Evolutionary conservation across 148 eudicot species (phyloP).

Genomic region (Spergularia marina): DNA sequence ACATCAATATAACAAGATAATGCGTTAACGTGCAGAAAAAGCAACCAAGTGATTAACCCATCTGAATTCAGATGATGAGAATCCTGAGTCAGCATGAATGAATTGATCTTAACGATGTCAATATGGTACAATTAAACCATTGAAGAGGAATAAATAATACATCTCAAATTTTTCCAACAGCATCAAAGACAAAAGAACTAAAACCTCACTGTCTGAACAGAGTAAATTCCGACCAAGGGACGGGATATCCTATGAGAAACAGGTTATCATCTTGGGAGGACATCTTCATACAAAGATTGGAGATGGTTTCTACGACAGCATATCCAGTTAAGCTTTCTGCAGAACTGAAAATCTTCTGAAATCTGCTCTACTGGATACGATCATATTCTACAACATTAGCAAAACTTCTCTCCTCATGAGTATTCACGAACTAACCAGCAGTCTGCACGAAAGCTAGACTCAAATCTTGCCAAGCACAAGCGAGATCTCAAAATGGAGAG

Average conservation of each 20-base stretch:
- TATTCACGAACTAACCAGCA: not conserved
- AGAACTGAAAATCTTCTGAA: not conserved
- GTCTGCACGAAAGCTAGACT: not conserved
- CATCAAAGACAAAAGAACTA: conserved; percentile 10
- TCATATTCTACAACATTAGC: conserved; percentile 6
- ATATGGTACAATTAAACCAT: conserved; percentile 31
- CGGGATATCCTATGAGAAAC: conserved; percentile 7
- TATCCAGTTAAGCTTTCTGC: not conserved
- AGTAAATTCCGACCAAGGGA: conserved; percentile 12
- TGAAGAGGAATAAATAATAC: conserved; percentile 15
- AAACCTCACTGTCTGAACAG: conserved; percentile 14
- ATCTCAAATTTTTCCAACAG: conserved; percentile 17
- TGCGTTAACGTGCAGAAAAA: not conserved
- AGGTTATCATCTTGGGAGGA: not conserved
- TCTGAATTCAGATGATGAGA: conserved; percentile 2
- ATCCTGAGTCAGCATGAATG: conserved; percentile 16
- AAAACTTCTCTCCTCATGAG: not conserved
- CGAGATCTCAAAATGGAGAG: conserved; percentile 32
- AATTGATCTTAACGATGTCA: conserved; percentile 12
- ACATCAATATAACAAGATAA: not conserved
- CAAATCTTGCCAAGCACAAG: not conserved
- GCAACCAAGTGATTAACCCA: too few species aligned
- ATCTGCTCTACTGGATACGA: conserved; percentile 5
- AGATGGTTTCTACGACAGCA: conserved; percentile 5
- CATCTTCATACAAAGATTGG: not conserved